phyloP scores from a whole-genome alignment of 495 filamentous ascomycete species.

The Podospora fimiseda region DNA sequence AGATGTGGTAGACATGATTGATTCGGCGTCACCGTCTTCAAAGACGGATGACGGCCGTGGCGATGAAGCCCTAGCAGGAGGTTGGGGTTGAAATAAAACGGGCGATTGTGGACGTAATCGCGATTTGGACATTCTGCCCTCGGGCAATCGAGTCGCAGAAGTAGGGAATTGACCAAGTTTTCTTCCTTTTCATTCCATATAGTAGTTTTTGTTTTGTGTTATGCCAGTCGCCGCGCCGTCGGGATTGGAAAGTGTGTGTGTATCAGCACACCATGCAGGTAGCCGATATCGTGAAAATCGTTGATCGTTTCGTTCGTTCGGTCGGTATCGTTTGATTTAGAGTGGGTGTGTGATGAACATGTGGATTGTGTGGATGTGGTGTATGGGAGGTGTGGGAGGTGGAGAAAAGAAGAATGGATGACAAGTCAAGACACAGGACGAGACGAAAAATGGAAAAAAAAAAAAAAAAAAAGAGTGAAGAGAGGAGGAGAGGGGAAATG shows the following conservation, averaged over 20 bases:
- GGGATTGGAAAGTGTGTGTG: slow-evolving; percentile 23
- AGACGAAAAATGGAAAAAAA: too few relatives aligned
- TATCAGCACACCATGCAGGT: slow-evolving; percentile 9
- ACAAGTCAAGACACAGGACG: too few relatives aligned
- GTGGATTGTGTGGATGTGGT: background rate
- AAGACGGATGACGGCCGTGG: slow-evolving; percentile 33
- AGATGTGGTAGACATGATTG: slow-evolving; percentile 38
- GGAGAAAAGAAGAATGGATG: background rate
- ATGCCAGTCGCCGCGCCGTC: slow-evolving; percentile 24
- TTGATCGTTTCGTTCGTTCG: background rate
- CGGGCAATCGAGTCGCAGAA: background rate
- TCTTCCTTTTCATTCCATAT: slow-evolving; percentile 19
- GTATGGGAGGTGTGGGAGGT: background rate
- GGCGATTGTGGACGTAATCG: slow-evolving; percentile 38
- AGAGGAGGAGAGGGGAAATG: slow-evolving; percentile 8
- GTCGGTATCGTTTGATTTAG: too few relatives aligned
- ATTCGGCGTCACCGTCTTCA: slow-evolving; percentile 37
- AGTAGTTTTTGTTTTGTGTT: slow-evolving; percentile 21
- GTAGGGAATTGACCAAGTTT: slow-evolving; percentile 4
- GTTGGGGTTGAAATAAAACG: slow-evolving; percentile 32
- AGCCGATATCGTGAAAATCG: slow-evolving; percentile 19
- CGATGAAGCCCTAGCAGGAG: slow-evolving; percentile 32
- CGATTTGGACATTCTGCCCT: slow-evolving; percentile 41
- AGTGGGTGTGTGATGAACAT: background rate
- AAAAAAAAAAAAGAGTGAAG: background rate